Evolutionary conservation across 1,284 basidiomycete genomes (phyloP).

Genomic region (Pulveroboletus sp.): DNA sequence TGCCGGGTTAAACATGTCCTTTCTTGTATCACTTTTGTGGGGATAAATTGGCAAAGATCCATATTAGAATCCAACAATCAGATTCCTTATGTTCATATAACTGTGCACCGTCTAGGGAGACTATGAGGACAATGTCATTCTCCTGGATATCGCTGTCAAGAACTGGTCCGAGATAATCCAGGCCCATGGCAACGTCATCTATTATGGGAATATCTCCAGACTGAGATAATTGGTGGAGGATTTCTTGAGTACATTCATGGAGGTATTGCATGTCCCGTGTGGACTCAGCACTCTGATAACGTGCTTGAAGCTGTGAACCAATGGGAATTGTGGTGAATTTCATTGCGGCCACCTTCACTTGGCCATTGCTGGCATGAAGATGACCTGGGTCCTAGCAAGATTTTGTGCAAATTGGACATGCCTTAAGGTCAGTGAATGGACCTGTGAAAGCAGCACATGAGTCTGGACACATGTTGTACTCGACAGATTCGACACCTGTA

Average conservation of each 20-base stretch:
- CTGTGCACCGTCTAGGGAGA: too few relatives aligned
- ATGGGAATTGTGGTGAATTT: conserved; percentile 33
- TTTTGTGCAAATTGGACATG: conserved; percentile 19
- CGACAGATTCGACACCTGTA: conserved; percentile 4
- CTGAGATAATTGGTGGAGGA: background rate
- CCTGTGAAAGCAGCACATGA: conserved; percentile 13
- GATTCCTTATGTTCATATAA: too few relatives aligned
- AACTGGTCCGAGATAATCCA: background rate
- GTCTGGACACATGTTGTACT: conserved; percentile 12
- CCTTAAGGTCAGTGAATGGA: background rate
- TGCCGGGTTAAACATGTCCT: too few relatives aligned
- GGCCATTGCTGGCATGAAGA: background rate
- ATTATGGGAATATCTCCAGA: background rate
- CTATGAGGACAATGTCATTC: too few relatives aligned
- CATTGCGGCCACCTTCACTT: conserved; percentile 10
- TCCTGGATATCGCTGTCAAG: background rate
- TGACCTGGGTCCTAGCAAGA: conserved; percentile 18
- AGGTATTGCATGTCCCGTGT: background rate
- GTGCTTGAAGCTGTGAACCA: conserved; percentile 4
- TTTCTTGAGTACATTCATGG: background rate
- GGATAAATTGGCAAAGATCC: too few relatives aligned
- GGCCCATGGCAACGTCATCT: too few relatives aligned
- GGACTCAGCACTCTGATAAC: conserved; percentile 8
- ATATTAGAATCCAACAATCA: too few relatives aligned
- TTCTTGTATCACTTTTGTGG: too few relatives aligned